These are phyloP conservation scores for Penicillium longicatenatum DNA, from an alignment of 495 filamentous ascomycete species.

Conservation along the genomic window DNA sequence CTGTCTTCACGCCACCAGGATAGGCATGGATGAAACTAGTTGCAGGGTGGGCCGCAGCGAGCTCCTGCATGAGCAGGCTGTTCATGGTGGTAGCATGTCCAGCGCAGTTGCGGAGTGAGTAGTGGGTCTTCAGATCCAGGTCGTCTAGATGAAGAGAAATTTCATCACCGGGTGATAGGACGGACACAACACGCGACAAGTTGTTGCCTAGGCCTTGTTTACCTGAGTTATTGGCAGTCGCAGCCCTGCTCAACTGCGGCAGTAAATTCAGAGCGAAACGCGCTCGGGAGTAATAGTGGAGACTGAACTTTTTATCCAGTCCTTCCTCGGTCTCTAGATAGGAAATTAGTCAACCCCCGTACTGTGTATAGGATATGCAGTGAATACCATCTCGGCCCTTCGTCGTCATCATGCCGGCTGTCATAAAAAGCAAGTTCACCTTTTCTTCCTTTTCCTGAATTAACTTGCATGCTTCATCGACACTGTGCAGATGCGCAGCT, in stretches of 20 bases:
- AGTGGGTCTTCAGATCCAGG: slow-evolving; percentile 39
- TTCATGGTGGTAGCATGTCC: slow-evolving; percentile 52
- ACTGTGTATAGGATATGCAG: not conserved
- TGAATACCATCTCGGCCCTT: slow-evolving; percentile 33
- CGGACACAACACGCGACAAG: slow-evolving; percentile 60
- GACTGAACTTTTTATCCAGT: slow-evolving; percentile 55
- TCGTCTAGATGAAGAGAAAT: slow-evolving; percentile 50
- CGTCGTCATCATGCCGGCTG: slow-evolving; percentile 29
- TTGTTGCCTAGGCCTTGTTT: slow-evolving; percentile 4
- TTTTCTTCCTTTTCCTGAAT: slow-evolving; percentile 56
- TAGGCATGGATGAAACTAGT: slow-evolving; percentile 61
- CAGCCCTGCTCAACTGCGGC: slow-evolving; percentile 53
- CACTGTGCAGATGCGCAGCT: slow-evolving; percentile 53
- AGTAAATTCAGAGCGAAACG: slow-evolving; percentile 66
- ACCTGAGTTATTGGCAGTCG: not conserved
- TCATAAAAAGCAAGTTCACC: slow-evolving; percentile 62
- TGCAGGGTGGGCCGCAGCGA: slow-evolving; percentile 46
- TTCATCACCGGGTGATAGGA: slow-evolving; percentile 56
- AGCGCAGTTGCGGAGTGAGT: slow-evolving; percentile 35
- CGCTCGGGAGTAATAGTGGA: slow-evolving; percentile 66
- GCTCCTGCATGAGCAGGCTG: slow-evolving; percentile 45
- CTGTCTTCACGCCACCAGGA: slow-evolving; percentile 56
- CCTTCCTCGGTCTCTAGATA: slow-evolving; percentile 59
- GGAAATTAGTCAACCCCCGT: slow-evolving; percentile 9
- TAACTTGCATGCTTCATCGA: slow-evolving; percentile 59